These are phyloP conservation scores for Lepidopterella palustris DNA, from an alignment of 495 filamentous ascomycete genomes.

Conservation along the genomic window DNA sequence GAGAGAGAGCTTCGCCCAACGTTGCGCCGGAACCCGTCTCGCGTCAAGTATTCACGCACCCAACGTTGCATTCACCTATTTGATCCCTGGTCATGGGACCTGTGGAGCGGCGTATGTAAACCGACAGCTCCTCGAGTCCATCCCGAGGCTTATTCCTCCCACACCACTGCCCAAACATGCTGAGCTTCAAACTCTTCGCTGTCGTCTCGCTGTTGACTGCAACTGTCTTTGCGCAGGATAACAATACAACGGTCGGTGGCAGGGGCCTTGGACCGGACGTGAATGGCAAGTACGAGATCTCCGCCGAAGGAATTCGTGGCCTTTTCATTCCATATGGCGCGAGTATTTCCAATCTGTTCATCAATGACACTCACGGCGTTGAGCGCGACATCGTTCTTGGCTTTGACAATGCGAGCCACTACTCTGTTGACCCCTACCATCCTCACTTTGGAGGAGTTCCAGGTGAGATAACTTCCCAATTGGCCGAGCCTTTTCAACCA, in stretches of 20 bases:
- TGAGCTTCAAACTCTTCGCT: constrained; percentile 5
- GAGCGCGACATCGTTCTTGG: constrained; percentile 63
- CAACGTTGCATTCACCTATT: constrained; percentile 1
- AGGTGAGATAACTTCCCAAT: constrained; percentile 11
- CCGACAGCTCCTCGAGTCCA: background rate
- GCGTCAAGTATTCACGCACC: no score
- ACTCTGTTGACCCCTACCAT: constrained; percentile 58
- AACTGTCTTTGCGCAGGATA: constrained; percentile 10
- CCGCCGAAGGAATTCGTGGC: constrained; percentile 63
- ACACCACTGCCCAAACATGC: background rate
- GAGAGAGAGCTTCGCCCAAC: background rate
- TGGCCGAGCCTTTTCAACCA: background rate
- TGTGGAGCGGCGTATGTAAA: background rate
- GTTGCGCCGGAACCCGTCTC: background rate
- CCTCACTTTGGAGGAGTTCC: constrained; percentile 68
- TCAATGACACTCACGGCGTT: constrained; percentile 62
- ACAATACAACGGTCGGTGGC: background rate
- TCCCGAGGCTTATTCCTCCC: background rate
- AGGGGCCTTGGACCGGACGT: constrained; percentile 15
- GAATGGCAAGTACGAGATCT: constrained; percentile 61
- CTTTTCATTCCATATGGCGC: constrained; percentile 76
- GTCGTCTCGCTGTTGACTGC: constrained; percentile 15
- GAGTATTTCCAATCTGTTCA: constrained; percentile 63
- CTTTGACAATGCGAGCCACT: constrained; percentile 71
- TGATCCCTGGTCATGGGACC: background rate